Base-by-base conservation (phyloP, 345 rosid species). In the Syzygium oleosum region DNA sequence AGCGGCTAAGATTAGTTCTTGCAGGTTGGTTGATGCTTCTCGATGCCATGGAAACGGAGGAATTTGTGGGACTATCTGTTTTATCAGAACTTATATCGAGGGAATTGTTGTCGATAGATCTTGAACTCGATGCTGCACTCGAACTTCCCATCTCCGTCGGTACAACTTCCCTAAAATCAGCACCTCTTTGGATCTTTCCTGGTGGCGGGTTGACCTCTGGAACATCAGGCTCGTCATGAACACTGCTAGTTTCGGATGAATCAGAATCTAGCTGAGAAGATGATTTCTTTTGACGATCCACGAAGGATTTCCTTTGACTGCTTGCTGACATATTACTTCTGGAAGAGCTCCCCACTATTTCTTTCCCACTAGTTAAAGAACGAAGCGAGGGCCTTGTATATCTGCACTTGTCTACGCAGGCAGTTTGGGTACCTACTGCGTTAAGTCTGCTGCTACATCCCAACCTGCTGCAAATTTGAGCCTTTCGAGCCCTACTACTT, bases 231-330 rank as follows among this genome's bases (percentile, higher is more conserved):
- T 93, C 97, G 25, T 94, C 97, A 65, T 89, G 93, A 59, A 90
- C 90, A 86, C 95, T 93, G 87, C 94, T 90, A 84, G 91, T 93
- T 90, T 98, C 98, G 46, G 97, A 94, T 31, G 97, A 95, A 93
- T 93, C 98, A n/a, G 90, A 88, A 56, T 91, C 90, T 52, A 89
- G 88, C 84, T 90, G 95, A 88, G 93, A 89, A 89, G 94, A 53
- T 1, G 59, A 87, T 53, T 93, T 93, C 87, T 92, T 95, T 90
- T 87, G 92, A 87, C 91, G 88, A 87, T 89, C 93, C 88, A 86
- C 85, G 29, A 92, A 91, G 84, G 91, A 88, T 85, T 86, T 92
- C 87, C 91, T 91, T 14, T 91, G 87, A 46, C 77, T 94, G 88
- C 38, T 88, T 84, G 86, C 88, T 51, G 91, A 87, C 87, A 93